phyloP scores from a whole-genome alignment of 2,329 filamentous ascomycete genomes.

The Pyrenochaeta sp. region DNA sequence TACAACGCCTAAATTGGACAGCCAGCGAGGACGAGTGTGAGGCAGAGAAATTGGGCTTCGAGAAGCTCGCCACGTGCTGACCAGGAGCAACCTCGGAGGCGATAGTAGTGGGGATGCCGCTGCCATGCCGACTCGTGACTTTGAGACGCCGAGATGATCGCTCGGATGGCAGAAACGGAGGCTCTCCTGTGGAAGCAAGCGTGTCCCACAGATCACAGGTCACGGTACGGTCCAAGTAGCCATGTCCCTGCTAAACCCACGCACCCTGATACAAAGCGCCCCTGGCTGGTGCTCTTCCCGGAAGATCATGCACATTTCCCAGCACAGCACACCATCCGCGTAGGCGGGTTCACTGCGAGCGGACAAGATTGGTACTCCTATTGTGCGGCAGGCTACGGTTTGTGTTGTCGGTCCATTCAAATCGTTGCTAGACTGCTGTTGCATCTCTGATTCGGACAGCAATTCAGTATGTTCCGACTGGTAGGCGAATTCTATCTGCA shows the following conservation, averaged over 20 bases:
- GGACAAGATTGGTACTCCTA: background rate
- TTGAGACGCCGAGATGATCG: slow-evolving; percentile 38
- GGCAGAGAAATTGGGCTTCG: background rate
- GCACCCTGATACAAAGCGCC: slow-evolving; percentile 35
- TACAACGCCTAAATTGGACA: background rate
- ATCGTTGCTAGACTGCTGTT: slow-evolving; percentile 24
- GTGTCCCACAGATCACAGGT: slow-evolving; percentile 37
- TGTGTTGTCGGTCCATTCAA: slow-evolving; percentile 16
- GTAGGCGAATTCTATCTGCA: background rate
- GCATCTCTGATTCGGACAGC: background rate
- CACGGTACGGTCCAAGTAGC: slow-evolving; percentile 31
- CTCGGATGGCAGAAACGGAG: slow-evolving; percentile 34
- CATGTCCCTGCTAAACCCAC: slow-evolving; percentile 39
- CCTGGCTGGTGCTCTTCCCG: slow-evolving; percentile 34
- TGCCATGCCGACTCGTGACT: slow-evolving; percentile 31
- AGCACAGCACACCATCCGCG: slow-evolving; percentile 34
- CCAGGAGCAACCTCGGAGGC: slow-evolving; percentile 18
- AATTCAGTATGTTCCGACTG: background rate
- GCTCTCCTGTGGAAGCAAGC: slow-evolving; percentile 31
- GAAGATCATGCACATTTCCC: slow-evolving; percentile 47
- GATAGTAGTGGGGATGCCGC: slow-evolving; percentile 29
- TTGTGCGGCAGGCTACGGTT: background rate
- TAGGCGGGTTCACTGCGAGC: slow-evolving; percentile 16
- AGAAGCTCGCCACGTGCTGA: slow-evolving; percentile 8
- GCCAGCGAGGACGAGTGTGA: background rate